These are phyloP conservation scores for Penicillium digitatum DNA, from an alignment of 2,329 filamentous ascomycete species.

Conservation along the genomic window DNA sequence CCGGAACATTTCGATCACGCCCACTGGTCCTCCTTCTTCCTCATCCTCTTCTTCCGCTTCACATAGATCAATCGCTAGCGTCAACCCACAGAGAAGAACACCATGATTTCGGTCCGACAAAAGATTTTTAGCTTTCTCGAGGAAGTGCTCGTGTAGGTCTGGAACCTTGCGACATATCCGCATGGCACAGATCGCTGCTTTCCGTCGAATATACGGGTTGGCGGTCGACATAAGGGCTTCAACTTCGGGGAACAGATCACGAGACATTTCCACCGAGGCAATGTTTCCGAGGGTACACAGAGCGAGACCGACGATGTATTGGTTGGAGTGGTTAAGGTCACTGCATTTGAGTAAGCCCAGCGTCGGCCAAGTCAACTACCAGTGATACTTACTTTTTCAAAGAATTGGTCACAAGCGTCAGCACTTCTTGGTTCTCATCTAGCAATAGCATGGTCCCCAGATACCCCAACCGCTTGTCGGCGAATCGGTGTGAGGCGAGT, in stretches of 20 bases:
- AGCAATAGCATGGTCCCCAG: conserved; percentile 92
- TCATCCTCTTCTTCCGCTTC: conserved; percentile 91
- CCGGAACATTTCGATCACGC: conserved; percentile 85
- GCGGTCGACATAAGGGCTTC: conserved; percentile 86
- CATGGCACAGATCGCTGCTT: conserved; percentile 98
- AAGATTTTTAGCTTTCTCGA: conserved; percentile 86
- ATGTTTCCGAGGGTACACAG: conserved; percentile 97
- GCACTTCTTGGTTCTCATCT: conserved; percentile 96
- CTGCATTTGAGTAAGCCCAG: conserved; percentile 50
- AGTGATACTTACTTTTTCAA: conserved; percentile 73
- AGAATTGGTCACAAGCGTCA: conserved; percentile 96
- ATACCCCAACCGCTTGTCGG: conserved; percentile 94
- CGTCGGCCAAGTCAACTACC: not conserved
- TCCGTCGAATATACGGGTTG: conserved; percentile 97
- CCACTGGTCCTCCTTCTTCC: conserved; percentile 82
- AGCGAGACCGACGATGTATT: conserved; percentile 95
- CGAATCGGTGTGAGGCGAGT: conserved; percentile 91
- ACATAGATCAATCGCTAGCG: conserved; percentile 84
- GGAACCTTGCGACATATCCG: conserved; percentile 97
- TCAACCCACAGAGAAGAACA: conserved; percentile 86
- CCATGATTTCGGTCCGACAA: conserved; percentile 93
- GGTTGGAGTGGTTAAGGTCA: conserved; percentile 93
- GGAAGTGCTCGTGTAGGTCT: conserved; percentile 92
- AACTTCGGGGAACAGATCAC: conserved; percentile 94
- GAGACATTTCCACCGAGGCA: conserved; percentile 95